These are phyloP conservation scores for Aspergillus sp. DNA, from an alignment of 2,329 filamentous ascomycete genomes.

Conservation along the genomic window DNA sequence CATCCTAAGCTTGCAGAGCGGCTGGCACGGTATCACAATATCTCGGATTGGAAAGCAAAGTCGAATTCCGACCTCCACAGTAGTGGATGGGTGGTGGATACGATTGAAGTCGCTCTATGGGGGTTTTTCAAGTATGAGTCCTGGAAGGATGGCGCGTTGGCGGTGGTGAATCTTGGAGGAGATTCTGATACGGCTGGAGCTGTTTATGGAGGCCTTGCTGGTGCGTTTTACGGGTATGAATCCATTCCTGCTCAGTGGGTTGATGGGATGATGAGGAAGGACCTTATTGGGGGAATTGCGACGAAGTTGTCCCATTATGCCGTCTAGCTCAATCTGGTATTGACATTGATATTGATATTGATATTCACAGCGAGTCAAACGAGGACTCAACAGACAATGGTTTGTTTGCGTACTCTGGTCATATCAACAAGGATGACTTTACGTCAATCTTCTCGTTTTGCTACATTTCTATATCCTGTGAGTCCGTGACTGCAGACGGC, in stretches of 20 bases:
- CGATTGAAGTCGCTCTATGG: conserved; percentile 43
- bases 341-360: too few relatives aligned
- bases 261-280: conserved; percentile 22
- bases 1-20: conserved; percentile 10
- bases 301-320: neutral
- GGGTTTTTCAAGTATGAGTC: conserved; percentile 38
- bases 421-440: too few relatives aligned
- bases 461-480: too few relatives aligned
- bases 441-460: too few relatives aligned
- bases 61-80: conserved; percentile 26
- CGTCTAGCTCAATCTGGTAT: neutral
- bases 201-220: conserved; percentile 44
- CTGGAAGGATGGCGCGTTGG: conserved; percentile 38
- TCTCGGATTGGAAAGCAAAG: conserved; percentile 27
- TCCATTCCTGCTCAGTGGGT: conserved; percentile 32
- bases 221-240: conserved; percentile 39
- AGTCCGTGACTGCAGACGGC: too few relatives aligned
- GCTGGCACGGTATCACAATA: conserved; percentile 8
- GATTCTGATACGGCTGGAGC: conserved; percentile 47
- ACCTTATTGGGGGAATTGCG: conserved; percentile 13
- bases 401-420: neutral
- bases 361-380: neutral
- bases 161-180: conserved; percentile 42
- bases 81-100: conserved; percentile 43
- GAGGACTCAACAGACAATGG: neutral